Base-by-base conservation (phyloP, 768 basidiomycete species). In the Boletales sp. region DNA sequence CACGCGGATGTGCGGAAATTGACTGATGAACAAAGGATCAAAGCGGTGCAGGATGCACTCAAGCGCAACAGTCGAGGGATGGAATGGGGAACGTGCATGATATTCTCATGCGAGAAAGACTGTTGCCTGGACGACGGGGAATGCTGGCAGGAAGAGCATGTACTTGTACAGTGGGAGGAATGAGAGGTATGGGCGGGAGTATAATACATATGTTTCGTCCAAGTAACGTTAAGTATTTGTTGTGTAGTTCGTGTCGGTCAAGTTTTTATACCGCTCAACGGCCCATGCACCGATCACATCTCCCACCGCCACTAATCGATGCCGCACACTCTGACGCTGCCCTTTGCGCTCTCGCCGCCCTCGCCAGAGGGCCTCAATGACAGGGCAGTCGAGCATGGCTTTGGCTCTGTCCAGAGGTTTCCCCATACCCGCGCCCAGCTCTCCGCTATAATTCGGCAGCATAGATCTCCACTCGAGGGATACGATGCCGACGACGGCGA, bases 31-130 rank as follows among this genome's bases (percentile, higher is more conserved):
- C 84, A 90, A 65, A 73, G 89, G 59, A 76, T 80, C 55, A 78
- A 78, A 56, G 79, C 78, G 41, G 72, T 92, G 9, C 77, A 83
- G 60, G 66, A 71, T 35, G 72, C 71, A 19, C 63, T 90, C 53
- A 80, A 81, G 58, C 74, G 72, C 12, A 69, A 59, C 31, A 70
- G 75, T 45, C 70, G 72, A 37, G 86, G 86, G 0, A 94, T 98
- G 90, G 92, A 94, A 51, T 98, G 94, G 92, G 95, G 95, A 0
- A 94, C 89, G 2, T 84, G 87, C 49, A 74, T 95, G 72, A 76
- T 98, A 10, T 95, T 94, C 69, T 88, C 88, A 1, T 97, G 95
- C 61, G 78, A 79, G 59, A 77, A 76, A 41, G 90, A 95, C 65
- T 96, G 94, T 64, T 83, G 80, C 60, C 47, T 71, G 46, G 71